Evolutionary conservation across 805 yeast genomes (phyloP).

Genomic region (Tetrapisispora fleetii): DNA sequence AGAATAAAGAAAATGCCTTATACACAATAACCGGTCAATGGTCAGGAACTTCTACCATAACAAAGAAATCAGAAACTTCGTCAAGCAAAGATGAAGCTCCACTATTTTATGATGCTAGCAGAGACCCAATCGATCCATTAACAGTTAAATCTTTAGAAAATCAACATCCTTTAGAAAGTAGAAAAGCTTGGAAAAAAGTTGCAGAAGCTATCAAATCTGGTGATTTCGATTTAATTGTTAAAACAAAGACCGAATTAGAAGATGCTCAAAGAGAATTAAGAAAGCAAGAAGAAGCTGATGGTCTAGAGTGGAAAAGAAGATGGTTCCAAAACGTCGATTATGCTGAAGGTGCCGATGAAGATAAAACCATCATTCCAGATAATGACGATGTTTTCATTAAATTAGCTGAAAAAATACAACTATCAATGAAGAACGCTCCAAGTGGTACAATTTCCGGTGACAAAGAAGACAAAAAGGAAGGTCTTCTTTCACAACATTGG

Average conservation of each 20-base stretch:
- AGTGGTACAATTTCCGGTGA: slow-evolving; percentile 54
- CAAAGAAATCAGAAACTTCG: slow-evolving; percentile 24
- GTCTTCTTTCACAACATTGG: slow-evolving; percentile 53
- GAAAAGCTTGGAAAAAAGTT: slow-evolving; percentile 88
- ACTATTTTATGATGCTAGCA: slow-evolving; percentile 57
- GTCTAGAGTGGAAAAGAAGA: slow-evolving; percentile 64
- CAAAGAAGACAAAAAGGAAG: slow-evolving; percentile 42
- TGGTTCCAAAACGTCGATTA: slow-evolving; percentile 62
- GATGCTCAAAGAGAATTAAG: slow-evolving; percentile 80
- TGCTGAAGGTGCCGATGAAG: slow-evolving; percentile 15
- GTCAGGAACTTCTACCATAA: slow-evolving; percentile 70
- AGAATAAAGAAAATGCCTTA: slow-evolving; percentile 52
- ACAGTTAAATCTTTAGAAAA: slow-evolving; percentile 72
- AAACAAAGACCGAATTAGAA: slow-evolving; percentile 72
- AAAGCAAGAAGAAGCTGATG: slow-evolving; percentile 58
- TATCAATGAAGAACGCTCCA: slow-evolving; percentile 57
- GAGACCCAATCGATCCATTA: slow-evolving; percentile 45
- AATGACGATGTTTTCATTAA: slow-evolving; percentile 33
- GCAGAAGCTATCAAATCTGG: slow-evolving; percentile 77
- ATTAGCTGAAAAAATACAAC: slow-evolving; percentile 39
- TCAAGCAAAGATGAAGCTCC: slow-evolving; percentile 7
- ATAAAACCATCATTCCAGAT: slow-evolving; percentile 22
- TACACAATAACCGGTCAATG: slow-evolving; percentile 87
- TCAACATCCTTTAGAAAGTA: slow-evolving; percentile 74
- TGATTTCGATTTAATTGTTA: slow-evolving; percentile 66